Base-by-base conservation (phyloP, 257 asterid species). In the Solanum medicagineum region DNA sequence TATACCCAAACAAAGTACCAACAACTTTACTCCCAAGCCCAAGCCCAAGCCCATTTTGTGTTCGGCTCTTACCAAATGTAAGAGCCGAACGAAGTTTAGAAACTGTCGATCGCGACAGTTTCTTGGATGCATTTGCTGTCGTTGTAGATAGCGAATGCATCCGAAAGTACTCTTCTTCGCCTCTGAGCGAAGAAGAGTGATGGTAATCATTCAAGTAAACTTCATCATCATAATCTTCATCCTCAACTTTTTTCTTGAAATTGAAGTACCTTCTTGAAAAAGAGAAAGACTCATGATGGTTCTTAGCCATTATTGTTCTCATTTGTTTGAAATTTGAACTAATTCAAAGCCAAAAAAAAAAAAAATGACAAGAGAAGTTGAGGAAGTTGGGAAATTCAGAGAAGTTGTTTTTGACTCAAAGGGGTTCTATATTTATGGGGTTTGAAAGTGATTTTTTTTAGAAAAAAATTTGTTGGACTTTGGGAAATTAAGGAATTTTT, bases 231-330 rank as follows among this genome's bases (percentile, higher is more conserved):
- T 88, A 92, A 0, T 90, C 92, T 8, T 89, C 96, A 5, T 89
- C 94, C 36, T 83, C 91, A 15, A 75, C 45, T 51, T 95, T 96
- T 89, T 92, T 95, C 86, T 88, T 94, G 90, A 89, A 89, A 90
- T 87, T 83, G 85, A 95, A 96, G 91, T 92, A 96, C 57, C 99
- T 86, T 45, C 98, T 91, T 26, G 99, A 96, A 90, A 96, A 93
- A 3, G 99, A 95, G 90, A 94, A 91, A 0, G 99, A 94, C 42
- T 95, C 97, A 49, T 94, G 92, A 3, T 92, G 92, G 85, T 87
- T 90, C 83, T 85, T 86, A 3, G 95, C 97, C 91, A 81, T 90
- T 91, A 92, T 92, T 51, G 97, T 54, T 92, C 85, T 95, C 98
- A 93, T 96, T 60, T 73, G 22, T 32, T 68, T 68, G 22, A 66